Base-by-base conservation (phyloP, 2,329 filamentous ascomycete species). In the Bisporella sp. region DNA sequence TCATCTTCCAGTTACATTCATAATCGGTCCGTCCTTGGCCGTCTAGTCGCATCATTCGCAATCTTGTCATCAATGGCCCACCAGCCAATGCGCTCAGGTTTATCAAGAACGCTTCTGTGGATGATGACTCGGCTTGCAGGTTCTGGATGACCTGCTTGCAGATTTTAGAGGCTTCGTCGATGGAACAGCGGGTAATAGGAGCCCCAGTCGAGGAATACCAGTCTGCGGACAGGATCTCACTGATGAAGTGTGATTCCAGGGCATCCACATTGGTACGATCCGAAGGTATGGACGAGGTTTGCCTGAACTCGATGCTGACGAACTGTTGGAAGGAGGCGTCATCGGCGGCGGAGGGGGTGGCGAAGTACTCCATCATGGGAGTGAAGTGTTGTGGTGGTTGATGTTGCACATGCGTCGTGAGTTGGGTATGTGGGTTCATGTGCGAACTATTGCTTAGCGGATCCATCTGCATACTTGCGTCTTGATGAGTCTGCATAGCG, bases 71-170 rank as follows among this genome's bases (percentile, higher is more conserved):
- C 45, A 83, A 68, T 31, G 75, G 72, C 4, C 76, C 76, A 6
- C 81, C 80, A 0, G 73, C 74, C 8, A 84, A 68, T 4, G 77
- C 78, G 0, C 79, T 73, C 5, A 83, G 63, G 59, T 82, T 83
- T 56, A 81, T 75, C 9, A 84, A 66, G 56, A 84, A 82, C 0
- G 73, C 71, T 59, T 82, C 73, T 5, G 75, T 72, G 8, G 71
- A 76, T 1, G 69, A 64, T 0, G 78, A 75, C 42, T 73, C 71
- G 39, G 69, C 71, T 53, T 74, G 71, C 53, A 82, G 71, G 48
- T 74, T 74, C 48, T 76, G 72, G 29, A 82, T 68, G n/a, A 76
- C 71, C 41, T 73, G 68, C 51, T 76, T 72, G 46, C 74, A 71
- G n/a, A 84, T 69, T 31, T 75, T 77, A 8, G 69, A 65, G 1